These are phyloP conservation scores for Sisymbrium irio DNA, from an alignment of 345 rosid species.

Conservation along the genomic window DNA sequence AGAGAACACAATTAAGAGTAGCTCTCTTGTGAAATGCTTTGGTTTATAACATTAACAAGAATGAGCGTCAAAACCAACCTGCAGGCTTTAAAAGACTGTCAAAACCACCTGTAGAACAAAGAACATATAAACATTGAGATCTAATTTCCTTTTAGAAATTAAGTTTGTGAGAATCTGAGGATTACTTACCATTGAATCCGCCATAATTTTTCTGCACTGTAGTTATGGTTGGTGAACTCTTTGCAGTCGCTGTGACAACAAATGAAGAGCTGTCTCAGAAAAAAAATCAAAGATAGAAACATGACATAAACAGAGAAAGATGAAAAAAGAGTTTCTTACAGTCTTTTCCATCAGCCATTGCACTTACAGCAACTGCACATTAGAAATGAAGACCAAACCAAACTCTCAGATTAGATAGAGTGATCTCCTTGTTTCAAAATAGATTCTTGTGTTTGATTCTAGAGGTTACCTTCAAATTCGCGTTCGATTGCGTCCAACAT, in stretches of 20 bases:
- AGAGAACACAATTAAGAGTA: slow-evolving; percentile 1
- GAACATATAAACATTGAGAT: slow-evolving; percentile 15
- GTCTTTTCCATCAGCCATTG: slow-evolving; percentile 19
- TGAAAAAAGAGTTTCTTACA: neutral
- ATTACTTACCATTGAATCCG: slow-evolving; percentile 13
- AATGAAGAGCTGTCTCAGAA: neutral
- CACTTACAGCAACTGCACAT: slow-evolving; percentile 27
- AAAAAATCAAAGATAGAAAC: neutral
- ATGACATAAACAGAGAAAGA: neutral
- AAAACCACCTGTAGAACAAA: slow-evolving; percentile 10
- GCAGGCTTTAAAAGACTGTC: slow-evolving; percentile 26
- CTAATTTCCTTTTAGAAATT: neutral
- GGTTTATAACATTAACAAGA: neutral
- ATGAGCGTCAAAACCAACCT: slow-evolving; percentile 21
- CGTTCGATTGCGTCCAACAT: slow-evolving; percentile 34
- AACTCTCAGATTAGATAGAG: slow-evolving; percentile 11
- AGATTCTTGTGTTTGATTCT: slow-evolving; percentile 4
- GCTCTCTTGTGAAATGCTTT: slow-evolving; percentile 15
- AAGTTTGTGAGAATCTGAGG: neutral
- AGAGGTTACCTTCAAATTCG: slow-evolving; percentile 30
- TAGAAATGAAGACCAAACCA: slow-evolving; percentile 9
- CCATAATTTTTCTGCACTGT: neutral
- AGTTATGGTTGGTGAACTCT: slow-evolving; percentile 1
- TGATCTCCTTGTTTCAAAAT: neutral
- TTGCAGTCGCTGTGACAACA: slow-evolving; percentile 15